Base-by-base conservation (phyloP, 306 rosid genomes). In the Prunus mume region DNA sequence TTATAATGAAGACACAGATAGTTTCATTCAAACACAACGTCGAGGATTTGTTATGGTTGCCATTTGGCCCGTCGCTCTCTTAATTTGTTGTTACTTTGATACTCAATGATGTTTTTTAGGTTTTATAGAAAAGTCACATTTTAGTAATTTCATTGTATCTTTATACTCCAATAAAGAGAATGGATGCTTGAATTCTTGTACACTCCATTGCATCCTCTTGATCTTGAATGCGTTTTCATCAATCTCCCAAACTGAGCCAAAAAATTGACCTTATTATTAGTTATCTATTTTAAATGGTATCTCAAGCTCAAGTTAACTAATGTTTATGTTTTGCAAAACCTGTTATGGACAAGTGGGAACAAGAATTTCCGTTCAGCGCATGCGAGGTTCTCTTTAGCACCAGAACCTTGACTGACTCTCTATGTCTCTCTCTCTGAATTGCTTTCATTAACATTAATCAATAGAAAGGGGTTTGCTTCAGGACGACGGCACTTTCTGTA, bases 1-100 rank as follows among this genome's bases (percentile, higher is more conserved):
- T 41, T 8, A 41, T 14, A 75, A 25, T 62, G 72, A 38, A 38
- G 65, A 66, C 60, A 4, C 46, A 4, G 43, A 38, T 38, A 49
- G 73, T 24, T 81, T 63, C 52, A 12, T 56, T 76, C n/a, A 38
- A 71, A 76, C 55, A 55, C 74, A 2, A 38, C 17, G 32, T 57
- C 63, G 4, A 43, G 74, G 27, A 49, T 77, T 38, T 4, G 57
- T 67, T 73, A 24, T 25, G 57, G 46, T 77, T 46, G 1, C 19
- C 66, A 47, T 25, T 66, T 57, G 8, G 75, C 28, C 65, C 43
- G 3, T 72, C 57, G 52, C 19, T 47, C 30, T 20, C 24, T 49
- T 54, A 46, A 54, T 82, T 54, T 28, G 24, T 19, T 57, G 11
- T 2, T 32, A 56, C 56, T 50, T 78, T 43, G 51, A n/a, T 72